Evolutionary conservation across 2,329 filamentous ascomycete species (phyloP), one percentile per base, ranked within the genome.

Genomic region (Diaporthe humulicola): DNA sequence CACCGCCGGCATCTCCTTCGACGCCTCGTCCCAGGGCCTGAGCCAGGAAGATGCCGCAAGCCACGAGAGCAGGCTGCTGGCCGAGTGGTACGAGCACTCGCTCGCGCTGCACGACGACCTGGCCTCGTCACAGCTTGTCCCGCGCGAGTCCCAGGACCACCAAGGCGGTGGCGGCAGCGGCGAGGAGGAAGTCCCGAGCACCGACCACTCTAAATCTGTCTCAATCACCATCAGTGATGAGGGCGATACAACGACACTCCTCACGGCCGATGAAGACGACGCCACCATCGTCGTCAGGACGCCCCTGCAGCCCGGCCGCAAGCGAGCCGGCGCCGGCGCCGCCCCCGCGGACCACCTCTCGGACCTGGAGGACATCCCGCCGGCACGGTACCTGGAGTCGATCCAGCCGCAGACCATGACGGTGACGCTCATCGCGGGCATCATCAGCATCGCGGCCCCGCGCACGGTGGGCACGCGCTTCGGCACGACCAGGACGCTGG

Each of bases 321-420:
- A 73, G 79, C 78, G 78, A 33, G 80, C 83, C 40, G 4, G 40
- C n/a, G 38, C 3, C 17, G 14, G 50, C 52, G 25, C 52, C 7
- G n/a, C n/a, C n/a, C n/a, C n/a, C n/a, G 78, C 86, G 80, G 85
- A 86, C 45, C 85, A 86, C 48, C 83, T 95, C 54, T 92, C 86
- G 40, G 87, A 95, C 79, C 86, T 98, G 19, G 88, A 89, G 70
- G 90, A 93, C 75, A 86, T 98, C 14, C 96, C 96, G 0, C 88
- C 87, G 28, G 92, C 94, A 0, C 80, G 82, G 3, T 90, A 93
- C 78, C 87, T 98, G 8, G 81, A 87, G 14, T 89, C 89, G 0
- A 93, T 97, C 61, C 86, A 89, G 40, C 96, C 95, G 0, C 93
- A 95, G 80, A 98, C 95, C 0, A 91, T 96, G 81, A 95, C 95